Evolutionary conservation across 169 alveolate genomes (phyloP).

Genomic region (Besnoitia besnoiti): DNA sequence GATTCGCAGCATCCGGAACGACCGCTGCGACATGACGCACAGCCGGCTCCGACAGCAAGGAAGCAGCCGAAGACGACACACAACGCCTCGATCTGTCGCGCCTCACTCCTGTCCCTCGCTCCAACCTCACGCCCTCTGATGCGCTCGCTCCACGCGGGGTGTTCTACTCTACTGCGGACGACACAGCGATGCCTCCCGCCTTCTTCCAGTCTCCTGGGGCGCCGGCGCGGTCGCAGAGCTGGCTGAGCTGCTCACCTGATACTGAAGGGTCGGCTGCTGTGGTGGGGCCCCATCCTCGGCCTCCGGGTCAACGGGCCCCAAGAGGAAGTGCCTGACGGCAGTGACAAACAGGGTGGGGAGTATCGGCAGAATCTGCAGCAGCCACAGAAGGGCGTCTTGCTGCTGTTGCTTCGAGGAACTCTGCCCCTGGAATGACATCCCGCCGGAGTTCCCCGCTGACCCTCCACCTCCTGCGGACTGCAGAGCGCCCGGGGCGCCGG

Average conservation of each 20-base stretch:
- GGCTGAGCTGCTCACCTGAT: not conserved
- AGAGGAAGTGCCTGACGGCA: conserved; percentile 3
- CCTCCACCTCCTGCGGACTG: not conserved
- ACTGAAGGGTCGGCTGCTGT: conserved; percentile 2
- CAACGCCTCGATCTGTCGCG: too few species aligned
- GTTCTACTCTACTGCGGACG: too few species aligned
- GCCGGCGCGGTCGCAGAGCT: not conserved
- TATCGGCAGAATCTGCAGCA: not conserved
- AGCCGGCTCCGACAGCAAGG: too few species aligned
- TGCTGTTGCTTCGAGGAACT: conserved; percentile 28
- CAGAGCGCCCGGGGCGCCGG: not conserved
- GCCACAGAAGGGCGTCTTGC: conserved; percentile 28
- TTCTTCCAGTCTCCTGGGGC: not conserved
- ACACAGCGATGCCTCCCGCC: not conserved
- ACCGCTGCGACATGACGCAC: too few species aligned
- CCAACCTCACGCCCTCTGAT: too few species aligned
- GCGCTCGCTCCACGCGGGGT: too few species aligned
- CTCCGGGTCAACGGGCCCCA: not conserved
- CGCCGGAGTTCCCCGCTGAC: not conserved
- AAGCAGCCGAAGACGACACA: too few species aligned
- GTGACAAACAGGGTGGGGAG: conserved; percentile 4
- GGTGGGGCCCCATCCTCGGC: not conserved
- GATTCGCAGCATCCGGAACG: too few species aligned
- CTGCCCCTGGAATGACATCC: not conserved
- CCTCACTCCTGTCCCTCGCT: too few species aligned